Conservation (phyloP, 495 filamentous ascomycete species). For the Penicillium malachiteum region DNA sequence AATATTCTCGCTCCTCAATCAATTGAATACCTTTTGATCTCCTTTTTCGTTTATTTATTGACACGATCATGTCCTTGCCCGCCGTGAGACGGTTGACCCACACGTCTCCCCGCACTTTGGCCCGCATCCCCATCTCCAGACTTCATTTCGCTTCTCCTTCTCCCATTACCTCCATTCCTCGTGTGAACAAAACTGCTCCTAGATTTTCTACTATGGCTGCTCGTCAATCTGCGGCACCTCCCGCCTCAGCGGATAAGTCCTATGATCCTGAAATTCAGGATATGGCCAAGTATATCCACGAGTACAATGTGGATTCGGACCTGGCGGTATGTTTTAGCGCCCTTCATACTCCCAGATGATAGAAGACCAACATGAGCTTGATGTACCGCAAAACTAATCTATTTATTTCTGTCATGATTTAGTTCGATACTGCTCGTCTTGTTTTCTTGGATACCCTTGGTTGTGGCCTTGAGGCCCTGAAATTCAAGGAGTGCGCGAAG, state of each 20-base stretch:
- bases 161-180: slow-evolving; percentile 20
- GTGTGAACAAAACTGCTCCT: slow-evolving; percentile 17
- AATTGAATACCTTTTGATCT: slow-evolving; percentile 9
- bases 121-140: slow-evolving; percentile 44
- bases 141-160: slow-evolving; percentile 25
- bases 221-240: slow-evolving; percentile 41
- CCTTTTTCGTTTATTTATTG: slow-evolving; percentile 16
- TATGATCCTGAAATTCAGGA: slow-evolving; percentile 92
- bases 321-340: slow-evolving; percentile 69
- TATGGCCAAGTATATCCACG: slow-evolving; percentile 90
- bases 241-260: slow-evolving; percentile 44
- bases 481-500: slow-evolving; percentile 94
- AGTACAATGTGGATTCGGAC: slow-evolving; percentile 85
- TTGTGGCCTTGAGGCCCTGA: slow-evolving; percentile 91
- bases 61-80: slow-evolving; percentile 27
- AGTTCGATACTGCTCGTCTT: slow-evolving; percentile 91
- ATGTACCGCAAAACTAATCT: not conserved
- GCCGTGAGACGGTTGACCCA: slow-evolving; percentile 50
- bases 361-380: not conserved
- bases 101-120: slow-evolving; percentile 50
- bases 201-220: slow-evolving; percentile 51
- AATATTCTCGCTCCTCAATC: slow-evolving; percentile 7
- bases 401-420: not conserved
- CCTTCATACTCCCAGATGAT: not conserved
- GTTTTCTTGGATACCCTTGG: slow-evolving; percentile 94